Base-by-base conservation (phyloP, 768 basidiomycete genomes). In the Leccinum fibrillosum region DNA sequence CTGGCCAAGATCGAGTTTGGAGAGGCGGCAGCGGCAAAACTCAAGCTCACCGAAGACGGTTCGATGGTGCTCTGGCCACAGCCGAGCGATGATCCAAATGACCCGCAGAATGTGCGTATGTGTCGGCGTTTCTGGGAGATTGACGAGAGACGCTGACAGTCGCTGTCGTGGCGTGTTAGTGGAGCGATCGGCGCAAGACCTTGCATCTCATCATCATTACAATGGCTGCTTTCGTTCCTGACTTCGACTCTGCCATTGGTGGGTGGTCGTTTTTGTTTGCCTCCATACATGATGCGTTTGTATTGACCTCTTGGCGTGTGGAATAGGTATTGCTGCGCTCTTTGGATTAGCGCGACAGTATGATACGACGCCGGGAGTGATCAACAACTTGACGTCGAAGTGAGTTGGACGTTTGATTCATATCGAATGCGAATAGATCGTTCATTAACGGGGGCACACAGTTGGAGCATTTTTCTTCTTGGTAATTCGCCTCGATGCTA, bases 21-120 rank as follows among this genome's bases (percentile, higher is more conserved):
- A 7, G 79, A 79, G 21, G 67, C 62, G 5, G 66, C 79, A 12
- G 82, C 81, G 0, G 69, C 72, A 3, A 71, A 62, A 32, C 73
- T 84, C 59, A 84, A 83, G 71, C 72, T 80, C 12, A 75, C 78
- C 8, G 35, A 61, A 10, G 76, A 80, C 34, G 79, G 82, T 5
- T 74, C 72, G 28, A 77, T 77, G 53, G 76, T 84, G 10, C 76
- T 84, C 3, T 84, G 82, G 80, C 82, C 83, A 7, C 83, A 84
- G 59, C 83, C 82, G 0, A 65, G 72, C 1, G 75, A 83, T 44
- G 74, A 79, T 59, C 77, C 76, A 2, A 71, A 78, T 15, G 82
- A 84, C 60, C 81, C 82, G 1, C 82, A 83, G 59, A 84, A 83
- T 60, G 82, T 80, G 45, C 52, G 76, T 67, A 28, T 49, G 25